Percentiles rank a stretch among this genome's conserved stretches.
Conservation (phyloP, 305 asterid genomes). For the Solanum hybrid region DNA sequence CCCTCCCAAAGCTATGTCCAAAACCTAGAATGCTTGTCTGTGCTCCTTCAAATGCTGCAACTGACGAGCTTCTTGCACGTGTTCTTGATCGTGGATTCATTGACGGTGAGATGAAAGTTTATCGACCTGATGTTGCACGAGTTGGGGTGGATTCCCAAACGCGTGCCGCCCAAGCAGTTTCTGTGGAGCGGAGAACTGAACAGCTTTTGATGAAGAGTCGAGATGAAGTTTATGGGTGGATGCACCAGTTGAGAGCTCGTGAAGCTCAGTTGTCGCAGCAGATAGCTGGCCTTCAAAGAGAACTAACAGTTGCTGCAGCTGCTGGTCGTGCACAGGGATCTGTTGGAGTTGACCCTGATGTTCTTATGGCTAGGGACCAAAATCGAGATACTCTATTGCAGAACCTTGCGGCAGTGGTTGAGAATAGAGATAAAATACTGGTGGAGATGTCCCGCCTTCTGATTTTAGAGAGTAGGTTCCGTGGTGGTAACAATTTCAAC, state of each 20-base stretch:
- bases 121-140: slow-evolving; percentile 95
- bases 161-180: slow-evolving; percentile 96
- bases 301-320: slow-evolving; percentile 68
- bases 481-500: slow-evolving; percentile 64
- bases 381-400: slow-evolving; percentile 77
- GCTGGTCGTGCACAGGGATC: slow-evolving; percentile 92
- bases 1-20: slow-evolving; percentile 96
- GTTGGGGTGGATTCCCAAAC: slow-evolving; percentile 99
- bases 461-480: slow-evolving; percentile 80
- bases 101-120: slow-evolving; percentile 98
- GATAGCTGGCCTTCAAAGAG: slow-evolving; percentile 81
- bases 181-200: slow-evolving; percentile 97
- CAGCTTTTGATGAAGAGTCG: slow-evolving; percentile 74
- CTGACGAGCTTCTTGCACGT: slow-evolving; percentile 93
- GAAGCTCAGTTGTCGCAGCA: slow-evolving; percentile 83
- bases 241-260: slow-evolving; percentile 72
- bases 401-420: slow-evolving; percentile 91
- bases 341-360: slow-evolving; percentile 96
- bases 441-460: slow-evolving; percentile 94
- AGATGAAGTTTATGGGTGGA: slow-evolving; percentile 84
- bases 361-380: slow-evolving; percentile 89
- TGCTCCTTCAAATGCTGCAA: slow-evolving; percentile 99
- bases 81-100: slow-evolving; percentile 98
- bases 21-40: slow-evolving; percentile 99
- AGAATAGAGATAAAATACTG: slow-evolving; percentile 75